A percentile compares a stretch with the other conserved stretches of the same genome.
phyloP scores from a whole-genome alignment of 1,139 yeast genomes.

The Magnusiomyces clavatus region DNA sequence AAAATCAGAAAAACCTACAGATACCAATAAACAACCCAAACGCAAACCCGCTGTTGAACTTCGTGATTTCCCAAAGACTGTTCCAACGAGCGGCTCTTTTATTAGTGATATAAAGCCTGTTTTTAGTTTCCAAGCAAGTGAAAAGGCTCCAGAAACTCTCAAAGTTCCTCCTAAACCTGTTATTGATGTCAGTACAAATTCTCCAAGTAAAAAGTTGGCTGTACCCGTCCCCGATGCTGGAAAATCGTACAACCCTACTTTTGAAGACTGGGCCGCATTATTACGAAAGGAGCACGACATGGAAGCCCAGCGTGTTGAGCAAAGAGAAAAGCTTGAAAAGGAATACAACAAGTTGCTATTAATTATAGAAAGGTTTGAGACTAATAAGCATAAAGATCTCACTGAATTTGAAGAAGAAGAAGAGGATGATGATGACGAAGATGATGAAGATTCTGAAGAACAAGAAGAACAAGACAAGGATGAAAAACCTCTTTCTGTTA shows the following conservation, averaged over 20 bases:
- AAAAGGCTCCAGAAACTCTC: conserved; percentile 38
- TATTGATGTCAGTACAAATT: conserved; percentile 16
- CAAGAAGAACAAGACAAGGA: conserved; percentile 34
- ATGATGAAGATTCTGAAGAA: conserved; percentile 24
- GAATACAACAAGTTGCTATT: conserved; percentile 57
- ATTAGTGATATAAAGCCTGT: conserved; percentile 16
- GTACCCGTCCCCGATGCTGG: conserved; percentile 69
- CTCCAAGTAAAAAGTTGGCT: conserved; percentile 4
- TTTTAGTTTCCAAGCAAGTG: conserved; percentile 17
- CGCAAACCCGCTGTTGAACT: conserved; percentile 9
- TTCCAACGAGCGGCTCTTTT: conserved; percentile 11
- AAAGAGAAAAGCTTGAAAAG: conserved; percentile 48
- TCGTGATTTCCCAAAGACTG: conserved; percentile 23
- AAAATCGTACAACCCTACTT: conserved; percentile 85
- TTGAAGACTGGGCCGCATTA: conserved; percentile 73
- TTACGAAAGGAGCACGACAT: conserved; percentile 57
- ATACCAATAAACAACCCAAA: neutral
- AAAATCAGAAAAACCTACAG: neutral
- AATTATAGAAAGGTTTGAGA: conserved; percentile 51
- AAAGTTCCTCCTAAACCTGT: conserved; percentile 44
- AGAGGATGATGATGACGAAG: conserved; percentile 36
- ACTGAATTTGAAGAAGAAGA: conserved; percentile 23
- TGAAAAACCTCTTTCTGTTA: conserved; percentile 50
- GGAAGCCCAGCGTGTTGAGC: conserved; percentile 62
- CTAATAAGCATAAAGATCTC: conserved; percentile 34